A percentile compares a stretch with the other conserved stretches of the same genome.
These are phyloP conservation scores for Ceratocystis albifundus DNA, from an alignment of 2,329 filamentous ascomycete genomes.

Conservation along the genomic window DNA sequence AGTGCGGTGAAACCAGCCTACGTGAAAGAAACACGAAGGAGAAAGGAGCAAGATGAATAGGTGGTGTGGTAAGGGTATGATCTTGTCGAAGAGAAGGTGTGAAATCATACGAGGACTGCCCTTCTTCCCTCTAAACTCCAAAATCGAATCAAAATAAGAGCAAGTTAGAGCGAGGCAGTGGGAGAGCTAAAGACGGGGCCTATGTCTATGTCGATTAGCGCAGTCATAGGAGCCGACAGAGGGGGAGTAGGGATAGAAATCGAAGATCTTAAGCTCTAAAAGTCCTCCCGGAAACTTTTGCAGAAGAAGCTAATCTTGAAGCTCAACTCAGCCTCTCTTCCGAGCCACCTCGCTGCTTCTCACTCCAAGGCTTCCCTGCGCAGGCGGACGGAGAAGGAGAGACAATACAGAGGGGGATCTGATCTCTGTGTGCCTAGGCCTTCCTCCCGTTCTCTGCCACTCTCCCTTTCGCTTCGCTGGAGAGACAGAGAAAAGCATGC, in stretches of 20 bases:
- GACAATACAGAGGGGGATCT: background rate
- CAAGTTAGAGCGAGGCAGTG: too few relatives aligned
- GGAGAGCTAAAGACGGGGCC: too few relatives aligned
- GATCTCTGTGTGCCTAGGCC: background rate
- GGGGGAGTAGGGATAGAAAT: background rate
- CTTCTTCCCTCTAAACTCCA: too few relatives aligned
- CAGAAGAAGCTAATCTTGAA: background rate
- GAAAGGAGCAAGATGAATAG: too few relatives aligned
- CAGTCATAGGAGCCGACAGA: background rate
- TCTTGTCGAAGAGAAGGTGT: too few relatives aligned
- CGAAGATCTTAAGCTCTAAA: constrained; percentile 5
- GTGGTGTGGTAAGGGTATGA: too few relatives aligned
- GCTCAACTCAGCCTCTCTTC: background rate
- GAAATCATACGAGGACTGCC: too few relatives aligned
- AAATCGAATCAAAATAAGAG: too few relatives aligned
- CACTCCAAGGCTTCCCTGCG: background rate
- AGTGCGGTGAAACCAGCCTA: too few relatives aligned
- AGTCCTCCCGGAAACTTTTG: constrained; percentile 2
- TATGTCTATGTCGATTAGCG: too few relatives aligned
- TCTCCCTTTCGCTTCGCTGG: background rate
- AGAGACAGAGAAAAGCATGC: background rate
- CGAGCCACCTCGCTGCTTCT: background rate
- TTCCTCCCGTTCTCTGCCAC: background rate
- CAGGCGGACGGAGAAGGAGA: background rate
- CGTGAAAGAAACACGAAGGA: too few relatives aligned